These are phyloP conservation scores for Lablab purpureus DNA, from an alignment of 306 rosid species.

Conservation along the genomic window DNA sequence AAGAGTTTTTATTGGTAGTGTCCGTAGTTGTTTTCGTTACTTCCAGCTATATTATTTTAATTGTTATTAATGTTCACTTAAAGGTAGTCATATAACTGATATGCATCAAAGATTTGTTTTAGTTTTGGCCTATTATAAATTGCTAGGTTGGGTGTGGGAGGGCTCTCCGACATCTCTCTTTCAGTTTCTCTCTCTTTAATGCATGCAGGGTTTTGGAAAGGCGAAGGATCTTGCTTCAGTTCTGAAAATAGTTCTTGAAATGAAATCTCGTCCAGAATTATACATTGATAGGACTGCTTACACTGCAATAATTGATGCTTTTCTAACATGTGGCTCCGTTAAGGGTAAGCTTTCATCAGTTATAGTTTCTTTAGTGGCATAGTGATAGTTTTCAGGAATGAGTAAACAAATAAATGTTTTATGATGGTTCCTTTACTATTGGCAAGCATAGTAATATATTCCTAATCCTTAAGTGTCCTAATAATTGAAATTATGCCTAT, in stretches of 20 bases:
- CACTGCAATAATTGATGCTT: slow-evolving; percentile 77
- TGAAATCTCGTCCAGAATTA: slow-evolving; percentile 64
- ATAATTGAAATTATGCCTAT: slow-evolving; percentile 17
- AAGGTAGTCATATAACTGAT: slow-evolving; percentile 12
- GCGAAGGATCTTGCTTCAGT: slow-evolving; percentile 69
- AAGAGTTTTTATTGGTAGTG: slow-evolving; percentile 14
- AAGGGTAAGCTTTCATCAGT: slow-evolving; percentile 64
- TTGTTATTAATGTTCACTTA: slow-evolving; percentile 28
- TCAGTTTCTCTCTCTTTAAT: slow-evolving; percentile 31
- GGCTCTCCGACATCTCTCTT: slow-evolving; percentile 32
- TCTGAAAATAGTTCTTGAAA: slow-evolving; percentile 71
- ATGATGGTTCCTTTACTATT: slow-evolving; percentile 1
- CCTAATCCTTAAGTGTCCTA: not conserved
- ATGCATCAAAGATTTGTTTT: not conserved
- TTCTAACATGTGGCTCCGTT: slow-evolving; percentile 70
- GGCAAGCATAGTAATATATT: slow-evolving; percentile 16
- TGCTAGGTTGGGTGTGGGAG: slow-evolving; percentile 15
- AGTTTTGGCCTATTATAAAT: not conserved
- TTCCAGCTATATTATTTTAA: not conserved
- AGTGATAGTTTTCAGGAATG: slow-evolving; percentile 21
- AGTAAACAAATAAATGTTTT: slow-evolving; percentile 6
- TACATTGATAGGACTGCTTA: slow-evolving; percentile 82
- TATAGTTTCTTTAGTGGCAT: slow-evolving; percentile 21
- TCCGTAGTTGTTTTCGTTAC: slow-evolving; percentile 1
- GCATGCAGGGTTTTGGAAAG: slow-evolving; percentile 72